phyloP scores from a whole-genome alignment of 768 basidiomycete species.

The Fomitopsis pulvina region DNA sequence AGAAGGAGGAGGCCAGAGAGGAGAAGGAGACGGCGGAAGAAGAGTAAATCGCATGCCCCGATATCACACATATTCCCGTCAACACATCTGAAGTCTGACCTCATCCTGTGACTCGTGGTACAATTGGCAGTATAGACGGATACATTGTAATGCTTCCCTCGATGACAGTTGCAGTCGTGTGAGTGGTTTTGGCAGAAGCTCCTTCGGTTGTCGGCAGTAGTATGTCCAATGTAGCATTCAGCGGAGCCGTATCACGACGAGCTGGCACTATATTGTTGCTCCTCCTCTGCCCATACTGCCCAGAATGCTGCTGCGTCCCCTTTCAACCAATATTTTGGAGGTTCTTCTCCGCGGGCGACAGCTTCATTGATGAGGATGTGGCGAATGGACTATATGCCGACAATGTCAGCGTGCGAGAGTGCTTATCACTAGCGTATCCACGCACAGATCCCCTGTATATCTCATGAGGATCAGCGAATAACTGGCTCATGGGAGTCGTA shows the following conservation, averaged over 20 bases:
- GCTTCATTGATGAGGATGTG: constrained; percentile 78
- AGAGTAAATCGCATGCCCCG: constrained; percentile 13
- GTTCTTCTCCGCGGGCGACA: constrained; percentile 55
- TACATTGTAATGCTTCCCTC: neutral
- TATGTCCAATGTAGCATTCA: neutral
- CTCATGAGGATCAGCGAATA: constrained; percentile 1
- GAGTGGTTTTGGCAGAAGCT: too few relatives aligned
- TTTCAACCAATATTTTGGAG: constrained; percentile 71
- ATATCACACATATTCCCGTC: neutral
- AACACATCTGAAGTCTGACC: neutral
- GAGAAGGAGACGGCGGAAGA: constrained; percentile 20
- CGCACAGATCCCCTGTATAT: constrained; percentile 58
- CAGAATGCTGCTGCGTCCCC: constrained; percentile 65
- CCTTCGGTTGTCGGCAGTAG: too few relatives aligned
- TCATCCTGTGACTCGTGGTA: neutral
- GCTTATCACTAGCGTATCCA: neutral
- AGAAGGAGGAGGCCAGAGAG: constrained; percentile 25
- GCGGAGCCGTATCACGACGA: neutral
- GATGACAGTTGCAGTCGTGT: neutral
- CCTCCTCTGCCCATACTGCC: constrained; percentile 72
- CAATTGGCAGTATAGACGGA: neutral
- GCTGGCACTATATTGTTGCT: constrained; percentile 23
- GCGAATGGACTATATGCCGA: constrained; percentile 50
- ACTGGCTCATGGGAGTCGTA: constrained; percentile 17
- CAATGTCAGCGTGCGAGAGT: too few relatives aligned